Base-by-base conservation (phyloP, 352 stramenopile species). In the Phytophthora pistaciae region DNA sequence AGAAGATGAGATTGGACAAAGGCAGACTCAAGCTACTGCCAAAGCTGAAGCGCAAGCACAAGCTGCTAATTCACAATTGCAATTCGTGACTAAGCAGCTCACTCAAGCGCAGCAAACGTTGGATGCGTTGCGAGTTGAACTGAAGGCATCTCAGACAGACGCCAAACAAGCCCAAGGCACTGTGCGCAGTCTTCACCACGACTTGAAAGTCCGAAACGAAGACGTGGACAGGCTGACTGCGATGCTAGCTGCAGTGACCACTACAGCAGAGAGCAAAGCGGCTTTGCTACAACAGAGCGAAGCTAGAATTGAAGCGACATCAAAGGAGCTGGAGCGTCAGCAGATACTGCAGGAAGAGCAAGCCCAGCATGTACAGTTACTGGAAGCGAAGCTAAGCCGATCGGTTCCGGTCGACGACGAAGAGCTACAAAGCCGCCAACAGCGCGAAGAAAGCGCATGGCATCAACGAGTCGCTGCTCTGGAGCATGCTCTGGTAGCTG, bases 381-480 rank as follows among this genome's bases (percentile, higher is more conserved):
- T 93, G 7, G 84, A 92, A 64, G 20, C 60, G 0, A 87, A 88
- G 60, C 70, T 91, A 3, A 86, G 77, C 64, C 70, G 72, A 0
- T 90, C 82, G 0, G 70, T 92, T 4, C 70, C 74, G 3, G 60
- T 86, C 21, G 77, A 91, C 18, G 82, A 90, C n/a, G 78, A 87
- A 9, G 80, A 90, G 36, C 36, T 71, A 14, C 79, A 80, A 56
- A 72, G 57, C 36, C 68, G 72, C 4, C 77, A 75, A 16, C 65
- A 88, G 20, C 29, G 77, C 1, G 81, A 91, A 55, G 78, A 92
- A 57, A 82, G 69, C n/a, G 65, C 68, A n/a, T 95, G 84, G 84
- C 65, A 91, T 48, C 79, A 91, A 36, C 79, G 85, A 20, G 46
- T 95, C 13, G 69, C 85, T 1, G 73, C 81, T 0, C 21, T 91